phyloP scores from a whole-genome alignment of 75 land plant species.

The Larix kaempferi region DNA sequence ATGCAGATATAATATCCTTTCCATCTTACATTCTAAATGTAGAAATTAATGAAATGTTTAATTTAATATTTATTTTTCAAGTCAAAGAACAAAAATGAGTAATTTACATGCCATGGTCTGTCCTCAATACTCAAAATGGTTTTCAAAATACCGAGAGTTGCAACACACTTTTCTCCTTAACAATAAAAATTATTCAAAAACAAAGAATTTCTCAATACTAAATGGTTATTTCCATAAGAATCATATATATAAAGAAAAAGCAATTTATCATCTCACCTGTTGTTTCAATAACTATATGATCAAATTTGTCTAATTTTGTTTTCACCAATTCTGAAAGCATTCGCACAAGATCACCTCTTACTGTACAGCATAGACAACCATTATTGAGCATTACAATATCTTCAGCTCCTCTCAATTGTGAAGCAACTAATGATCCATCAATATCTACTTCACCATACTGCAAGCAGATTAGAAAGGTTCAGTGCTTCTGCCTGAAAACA shows the following conservation, averaged over 20 bases:
- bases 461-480: neutral
- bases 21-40: neutral
- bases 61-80: neutral
- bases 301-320: slow-evolving; percentile 84
- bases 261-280: slow-evolving; percentile 53
- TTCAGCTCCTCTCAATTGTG: slow-evolving; percentile 82
- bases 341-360: slow-evolving; percentile 95
- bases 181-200: slow-evolving; percentile 1
- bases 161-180: neutral
- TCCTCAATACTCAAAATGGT: neutral
- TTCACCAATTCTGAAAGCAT: slow-evolving; percentile 85
- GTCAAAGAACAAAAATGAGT: neutral
- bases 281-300: slow-evolving; percentile 96
- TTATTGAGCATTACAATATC: slow-evolving; percentile 98
- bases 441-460: slow-evolving; percentile 98
- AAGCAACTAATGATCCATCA: slow-evolving; percentile 95
- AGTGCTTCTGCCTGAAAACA: neutral
- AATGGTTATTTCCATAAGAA: neutral
- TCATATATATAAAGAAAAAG: neutral
- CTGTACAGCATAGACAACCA: slow-evolving; percentile 99
- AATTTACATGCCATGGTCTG: neutral
- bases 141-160: neutral
- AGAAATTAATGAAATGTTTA: neutral
- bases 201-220: neutral
- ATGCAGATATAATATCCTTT: neutral